Evolutionary conservation across 306 rosid genomes (phyloP), one percentile per base, ranked within the genome.

Genomic region (Vigna reflexopilosa): DNA sequence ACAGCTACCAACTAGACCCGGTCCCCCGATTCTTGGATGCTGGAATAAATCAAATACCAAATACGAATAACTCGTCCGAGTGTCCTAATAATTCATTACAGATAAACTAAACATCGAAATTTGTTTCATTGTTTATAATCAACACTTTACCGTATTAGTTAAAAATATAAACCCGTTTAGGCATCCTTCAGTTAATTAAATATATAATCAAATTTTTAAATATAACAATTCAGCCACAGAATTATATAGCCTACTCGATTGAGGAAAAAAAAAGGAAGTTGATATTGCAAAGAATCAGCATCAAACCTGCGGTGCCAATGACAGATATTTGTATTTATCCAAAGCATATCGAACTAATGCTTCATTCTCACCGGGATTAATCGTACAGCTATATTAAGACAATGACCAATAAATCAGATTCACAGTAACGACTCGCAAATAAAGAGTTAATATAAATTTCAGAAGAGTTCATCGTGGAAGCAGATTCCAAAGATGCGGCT

Each of bases 321-420:
- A 88, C 56, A 95, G 91, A 79, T 83, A 86, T 68, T 88, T 89
- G 81, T 89, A 92, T 24, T 83, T 91, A 82, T 95, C 98, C 97
- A 92, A 79, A 72, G 98, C 98, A 88, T 95, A 89, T 50, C 96
- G 91, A 77, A 95, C 97, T 83, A 95, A 58, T 30, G 96, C 98
- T 88, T 95, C 98, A 88, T 95, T 95, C 90, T 95, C 98, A 48
- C 98, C 98, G 1, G 98, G 98, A 88, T 92, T 95, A 77, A 95
- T 89, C 9, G 98, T 95, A 80, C 98, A 95, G 40, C 98, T 95
- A 74, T 64, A 49, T 54, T 64, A 19, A 28, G 68, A 47, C n/a
- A 65, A 69, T 5, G 34, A 13, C 16, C 78, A 75, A 36, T 16
- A 62, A 47, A 42, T 80, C 67, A 67, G 70, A 77, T 76, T 62